Base-by-base conservation (phyloP, 2,329 filamentous ascomycete species). In the Aaosphaeria arxii region DNA sequence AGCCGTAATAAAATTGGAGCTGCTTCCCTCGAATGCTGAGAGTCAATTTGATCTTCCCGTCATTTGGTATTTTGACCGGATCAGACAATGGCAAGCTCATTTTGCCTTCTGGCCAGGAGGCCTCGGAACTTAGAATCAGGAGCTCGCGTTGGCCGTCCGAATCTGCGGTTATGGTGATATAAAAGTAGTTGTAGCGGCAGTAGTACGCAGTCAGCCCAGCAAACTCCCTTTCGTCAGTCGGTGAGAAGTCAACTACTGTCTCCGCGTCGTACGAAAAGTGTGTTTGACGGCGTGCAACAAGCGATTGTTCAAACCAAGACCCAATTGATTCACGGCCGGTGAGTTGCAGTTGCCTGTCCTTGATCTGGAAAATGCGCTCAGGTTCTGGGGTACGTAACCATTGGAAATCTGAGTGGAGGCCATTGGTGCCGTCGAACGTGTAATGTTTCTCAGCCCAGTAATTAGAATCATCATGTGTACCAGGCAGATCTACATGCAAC, bases 131-230 rank as follows among this genome's bases (percentile, higher is more conserved):
- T 59, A 82, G 63, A 47, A 85, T 75, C 11, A 82, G 73, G 6
- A 85, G 69, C 62, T 85, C 82, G 7, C 82, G 75, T 51, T 78
- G 70, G 1, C 81, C 81, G 46, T 82, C 76, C 0, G 76, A 69
- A 55, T 81, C 68, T 0, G 81, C 81, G 3, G 81, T 81, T 2
- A 85, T 78, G 0, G 79, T 75, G 5, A 85, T 71, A 55, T 85
- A 85, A 70, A 83, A 85, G 66, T 84, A 85, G 65, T 85, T 85
- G 69, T 74, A 85, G 4, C 82, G 79, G 58, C 77, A 81, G 67
- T 85, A 85, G 64, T 85, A 85, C 0, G 80, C 79, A 9, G 78
- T 79, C 6, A 86, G 67, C 0, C 83, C 82, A 0, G 82, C 82
- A 50, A 82, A 85, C 54, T 84, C 76, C 7, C 82, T 74, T 69